phyloP scores from a whole-genome alignment of 2,329 filamentous ascomycete genomes.

The Trichoderma lentiforme region DNA sequence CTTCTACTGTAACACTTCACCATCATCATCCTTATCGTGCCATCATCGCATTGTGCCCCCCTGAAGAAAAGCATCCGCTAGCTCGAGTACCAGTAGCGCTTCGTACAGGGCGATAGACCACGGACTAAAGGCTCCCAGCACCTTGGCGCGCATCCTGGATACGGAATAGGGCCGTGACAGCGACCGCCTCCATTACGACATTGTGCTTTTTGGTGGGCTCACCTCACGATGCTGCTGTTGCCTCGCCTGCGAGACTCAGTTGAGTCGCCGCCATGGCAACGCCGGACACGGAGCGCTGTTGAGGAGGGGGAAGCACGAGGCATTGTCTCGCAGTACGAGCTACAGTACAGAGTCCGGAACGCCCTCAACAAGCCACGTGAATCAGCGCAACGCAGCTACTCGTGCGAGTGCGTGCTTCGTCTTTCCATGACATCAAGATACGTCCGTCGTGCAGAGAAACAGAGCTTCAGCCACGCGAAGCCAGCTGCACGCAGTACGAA shows the following conservation, averaged over 20 bases:
- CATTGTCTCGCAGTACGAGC: neutral
- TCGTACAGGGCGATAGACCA: neutral
- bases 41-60: neutral
- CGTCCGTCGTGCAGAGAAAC: neutral
- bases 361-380: neutral
- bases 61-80: neutral
- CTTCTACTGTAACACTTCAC: neutral
- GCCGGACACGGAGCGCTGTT: neutral
- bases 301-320: neutral
- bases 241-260: neutral
- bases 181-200: constrained; percentile 14
- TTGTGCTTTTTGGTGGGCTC: constrained; percentile 11
- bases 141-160: constrained; percentile 3
- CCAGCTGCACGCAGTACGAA: neutral
- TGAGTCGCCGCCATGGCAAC: constrained; percentile 14
- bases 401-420: too few species aligned
- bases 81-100: neutral
- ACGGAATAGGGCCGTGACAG: constrained; percentile 8
- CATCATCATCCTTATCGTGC: constrained; percentile 12
- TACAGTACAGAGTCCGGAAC: neutral
- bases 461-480: constrained; percentile 9
- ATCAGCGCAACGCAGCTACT: neutral
- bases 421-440: constrained; percentile 9
- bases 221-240: constrained; percentile 2
- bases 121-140: constrained; percentile 15